Evolutionary conservation across 352 stramenopile genomes (phyloP), one percentile per base, ranked within the genome.

Genomic region (Phytophthora idaei): DNA sequence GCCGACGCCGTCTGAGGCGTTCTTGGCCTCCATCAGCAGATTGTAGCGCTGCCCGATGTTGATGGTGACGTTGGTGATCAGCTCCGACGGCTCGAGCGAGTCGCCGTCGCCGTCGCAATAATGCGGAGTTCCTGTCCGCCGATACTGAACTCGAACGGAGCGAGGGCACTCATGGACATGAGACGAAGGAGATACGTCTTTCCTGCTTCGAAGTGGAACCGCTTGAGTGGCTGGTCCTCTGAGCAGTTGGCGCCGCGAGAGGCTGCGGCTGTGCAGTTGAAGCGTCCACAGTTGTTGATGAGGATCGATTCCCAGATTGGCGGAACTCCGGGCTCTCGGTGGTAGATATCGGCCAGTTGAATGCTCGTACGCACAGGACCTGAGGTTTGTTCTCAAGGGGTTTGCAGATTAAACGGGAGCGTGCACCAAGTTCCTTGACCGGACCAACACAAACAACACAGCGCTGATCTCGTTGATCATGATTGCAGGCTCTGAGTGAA

Each of bases 111-210:
- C 5, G 55, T 61, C 14, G 58, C 69, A 7, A 79, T 62, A 21
- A 80, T 54, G 3, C 44, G 61, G 28, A 80, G 61, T 29, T 61
- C 31, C 47, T 80, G 72, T 2, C 29, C 62, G 28, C 77, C 72
- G 45, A 80, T 74, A 47, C 68, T 77, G 27, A 77, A 60, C 17
- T 68, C 50, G 47, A 77, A 79, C 5, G 62, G 57, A 1, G 69
- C 72, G 12, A 77, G 52, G 1, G 64, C 68, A 21, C 36, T 58
- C 29, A 56, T 67, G 48, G 45, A 53, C 32, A 80, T 77, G n/a
- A 77, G 7, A 1, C 72, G 47, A 1, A 79, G 46, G 1, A 58
- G 62, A 54, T 78, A 78, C 31, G 11, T 71, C 15, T 67, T 62
- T 2, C 68, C 64, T 5, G 52, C 29, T 11, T 59, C 12, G 44